These are phyloP conservation scores for Talaromyces sp. DNA, from an alignment of 2,329 filamentous ascomycete species.

Conservation along the genomic window DNA sequence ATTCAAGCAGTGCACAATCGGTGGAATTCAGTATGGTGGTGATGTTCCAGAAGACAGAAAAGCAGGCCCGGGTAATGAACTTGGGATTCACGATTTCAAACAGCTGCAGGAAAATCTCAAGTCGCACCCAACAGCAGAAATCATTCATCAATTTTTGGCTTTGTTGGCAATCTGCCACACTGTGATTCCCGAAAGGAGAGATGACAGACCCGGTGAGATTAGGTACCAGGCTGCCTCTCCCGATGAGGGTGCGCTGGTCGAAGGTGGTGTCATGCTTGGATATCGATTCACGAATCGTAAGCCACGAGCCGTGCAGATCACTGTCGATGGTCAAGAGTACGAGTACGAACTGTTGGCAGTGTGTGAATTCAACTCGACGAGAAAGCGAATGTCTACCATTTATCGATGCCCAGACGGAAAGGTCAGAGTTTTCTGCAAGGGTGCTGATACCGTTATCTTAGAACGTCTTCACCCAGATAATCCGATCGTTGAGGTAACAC, in stretches of 20 bases:
- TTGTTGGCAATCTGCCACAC: slow-evolving; percentile 91
- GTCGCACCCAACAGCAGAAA: slow-evolving; percentile 56
- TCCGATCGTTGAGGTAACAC: slow-evolving; percentile 80
- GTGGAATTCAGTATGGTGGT: slow-evolving; percentile 88
- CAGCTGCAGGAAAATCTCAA: slow-evolving; percentile 67
- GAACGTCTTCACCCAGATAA: slow-evolving; percentile 83
- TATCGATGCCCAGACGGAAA: slow-evolving; percentile 96
- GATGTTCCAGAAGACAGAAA: slow-evolving; percentile 87
- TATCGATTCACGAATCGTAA: slow-evolving; percentile 90
- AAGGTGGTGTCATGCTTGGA: slow-evolving; percentile 79
- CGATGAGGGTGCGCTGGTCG: slow-evolving; percentile 93
- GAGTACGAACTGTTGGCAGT: slow-evolving; percentile 92
- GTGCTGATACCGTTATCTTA: slow-evolving; percentile 94
- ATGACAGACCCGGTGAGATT: slow-evolving; percentile 74
- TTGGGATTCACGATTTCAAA: slow-evolving; percentile 82
- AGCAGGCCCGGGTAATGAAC: slow-evolving; percentile 65
- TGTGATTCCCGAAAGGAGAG: slow-evolving; percentile 86
- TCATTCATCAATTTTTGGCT: slow-evolving; percentile 79
- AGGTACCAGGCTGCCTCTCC: slow-evolving; percentile 98
- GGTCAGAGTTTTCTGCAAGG: slow-evolving; percentile 90
- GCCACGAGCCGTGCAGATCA: slow-evolving; percentile 81
- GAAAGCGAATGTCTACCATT: slow-evolving; percentile 97
- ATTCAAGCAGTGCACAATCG: slow-evolving; percentile 92
- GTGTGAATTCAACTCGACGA: slow-evolving; percentile 98
- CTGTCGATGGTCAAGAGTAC: slow-evolving; percentile 65